Percentiles rank a stretch among this genome's conserved stretches.
These are phyloP conservation scores for Gossypium davidsonii DNA, from an alignment of 441 rosid species.

Conservation along the genomic window DNA sequence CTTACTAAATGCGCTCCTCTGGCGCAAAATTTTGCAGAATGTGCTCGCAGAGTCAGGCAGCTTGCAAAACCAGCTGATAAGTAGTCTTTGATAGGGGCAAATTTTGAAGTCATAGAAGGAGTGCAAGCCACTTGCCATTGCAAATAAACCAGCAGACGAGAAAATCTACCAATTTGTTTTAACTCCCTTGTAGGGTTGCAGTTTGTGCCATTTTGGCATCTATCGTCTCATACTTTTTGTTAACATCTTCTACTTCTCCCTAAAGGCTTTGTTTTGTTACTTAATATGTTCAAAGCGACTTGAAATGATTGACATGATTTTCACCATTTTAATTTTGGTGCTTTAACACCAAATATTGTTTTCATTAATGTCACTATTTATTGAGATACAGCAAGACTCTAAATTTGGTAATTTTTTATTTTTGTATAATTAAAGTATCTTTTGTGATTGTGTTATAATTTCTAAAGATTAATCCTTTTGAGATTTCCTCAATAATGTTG, in stretches of 20 bases:
- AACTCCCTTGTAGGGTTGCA: slow-evolving; percentile 1
- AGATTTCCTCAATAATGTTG: too few species aligned
- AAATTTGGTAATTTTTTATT: too few species aligned
- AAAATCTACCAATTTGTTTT: background rate
- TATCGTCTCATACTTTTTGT: slow-evolving; percentile 4
- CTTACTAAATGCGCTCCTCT: slow-evolving; percentile 57
- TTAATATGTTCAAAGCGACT: too few species aligned
- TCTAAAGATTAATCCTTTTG: too few species aligned
- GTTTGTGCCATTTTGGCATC: background rate
- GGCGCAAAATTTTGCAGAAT: slow-evolving; percentile 52
- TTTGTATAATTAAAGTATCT: too few species aligned
- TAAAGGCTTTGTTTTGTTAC: background rate
- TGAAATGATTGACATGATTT: slow-evolving; percentile 1
- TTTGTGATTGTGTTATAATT: too few species aligned
- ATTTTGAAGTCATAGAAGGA: slow-evolving; percentile 13
- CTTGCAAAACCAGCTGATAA: slow-evolving; percentile 31
- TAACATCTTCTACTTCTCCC: background rate
- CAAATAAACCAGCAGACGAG: slow-evolving; percentile 20
- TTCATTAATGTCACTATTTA: background rate
- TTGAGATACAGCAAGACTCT: too few species aligned
- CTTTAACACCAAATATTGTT: background rate
- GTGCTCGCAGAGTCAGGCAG: slow-evolving; percentile 61
- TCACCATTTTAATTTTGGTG: background rate
- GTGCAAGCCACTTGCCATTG: slow-evolving; percentile 19
- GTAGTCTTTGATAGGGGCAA: slow-evolving; percentile 16